Evolutionary conservation across 2,329 filamentous ascomycete genomes (phyloP), one percentile per base, ranked within the genome.

Genomic region (Trichoderma hamatum): DNA sequence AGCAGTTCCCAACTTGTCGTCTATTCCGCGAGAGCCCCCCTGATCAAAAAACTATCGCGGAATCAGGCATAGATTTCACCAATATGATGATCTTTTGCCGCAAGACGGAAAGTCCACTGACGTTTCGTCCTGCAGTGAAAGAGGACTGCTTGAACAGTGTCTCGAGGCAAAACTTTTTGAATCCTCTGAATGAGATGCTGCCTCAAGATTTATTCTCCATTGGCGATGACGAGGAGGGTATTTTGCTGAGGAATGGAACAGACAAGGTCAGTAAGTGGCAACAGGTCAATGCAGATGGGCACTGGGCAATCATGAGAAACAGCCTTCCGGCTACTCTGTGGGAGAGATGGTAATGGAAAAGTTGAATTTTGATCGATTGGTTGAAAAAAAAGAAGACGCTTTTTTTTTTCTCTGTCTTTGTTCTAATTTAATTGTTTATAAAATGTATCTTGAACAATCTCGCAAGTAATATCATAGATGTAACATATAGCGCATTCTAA

Each of bases 21-120:
- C 88, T 97, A 74, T 99, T 94, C 86, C 90, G 96, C 71, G 96
- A 99, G 80, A 84, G 86, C 30, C 84, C 88, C 4, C 80, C 83
- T 3, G 82, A 87, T 5, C 79, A 80, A 1, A 80, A 82, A 28
- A 80, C 82, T 9, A 79, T 87, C 26, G 82, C 83, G 43, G 76
- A 81, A 52, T 79, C 83, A 21, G 83, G 82, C 2, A 80, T 82
- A 32, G 92, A 97, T 76, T 97, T 98, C 78, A 93, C 94, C 77
- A 99, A 99, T 82, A 93, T 98, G 87, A 92, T 98, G 58, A 89
- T 98, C 70, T 97, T 97, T 82, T 99, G 96, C 84, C 89, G 88
- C 69, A 95, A 94, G 80, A 83, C 82, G 13, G 69, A 71, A 28
- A 75, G 75, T 3, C 74, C 81, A 0, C 80, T 94, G 46, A 81